Evolutionary conservation across 2,329 filamentous ascomycete genomes (phyloP), one percentile per base, ranked within the genome.

Genomic region (Venturiaceae sp.): DNA sequence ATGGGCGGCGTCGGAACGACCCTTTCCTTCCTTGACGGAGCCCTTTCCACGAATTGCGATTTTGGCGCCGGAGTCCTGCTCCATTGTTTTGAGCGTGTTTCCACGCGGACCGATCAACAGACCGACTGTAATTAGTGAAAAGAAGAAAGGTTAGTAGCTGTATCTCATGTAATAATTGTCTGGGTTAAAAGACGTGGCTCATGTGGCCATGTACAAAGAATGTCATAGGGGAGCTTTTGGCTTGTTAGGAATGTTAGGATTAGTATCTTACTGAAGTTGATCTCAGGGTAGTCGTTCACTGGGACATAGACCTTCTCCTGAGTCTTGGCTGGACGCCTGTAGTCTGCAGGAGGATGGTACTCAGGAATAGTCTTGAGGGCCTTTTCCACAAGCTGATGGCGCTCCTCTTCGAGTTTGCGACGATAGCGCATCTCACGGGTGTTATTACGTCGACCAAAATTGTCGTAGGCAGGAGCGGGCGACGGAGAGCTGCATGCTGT

Each of bases 201-300:
- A 67, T 64, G 26, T 16, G 19, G 36, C 57, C 53, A 36, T 8
- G 39, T 36, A 44, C 19, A 36, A 26, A 39, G 28, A 9, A 32
- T 30, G n/a, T 7, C 19, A 34, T 26, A 53, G 26, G 41, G 39
- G 14, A 34, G 21, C 52, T 53, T 32, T 34, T 21, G 41, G 39
- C 66, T 68, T 67, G 69, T 74, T 72, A 50, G 73, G 72, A 62
- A 69, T 69, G 69, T 69, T 85, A 91, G 90, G 91, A 90, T 96
- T 96, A 96, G 92, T 87, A 94, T 92, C 92, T 92, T 96, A 99
- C 94, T 99, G 90, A 99, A 99, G 87, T 99, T 99, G 86, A 99
- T 97, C 77, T 99, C 94, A 82, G 94, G 94, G 76, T 99, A 99
- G 77, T 99, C 94, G 84, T 99, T 99, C 80, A 99, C 94, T 74